Base-by-base conservation (phyloP, 371 early-diverging fungal species). In the Mortierella sp. region DNA sequence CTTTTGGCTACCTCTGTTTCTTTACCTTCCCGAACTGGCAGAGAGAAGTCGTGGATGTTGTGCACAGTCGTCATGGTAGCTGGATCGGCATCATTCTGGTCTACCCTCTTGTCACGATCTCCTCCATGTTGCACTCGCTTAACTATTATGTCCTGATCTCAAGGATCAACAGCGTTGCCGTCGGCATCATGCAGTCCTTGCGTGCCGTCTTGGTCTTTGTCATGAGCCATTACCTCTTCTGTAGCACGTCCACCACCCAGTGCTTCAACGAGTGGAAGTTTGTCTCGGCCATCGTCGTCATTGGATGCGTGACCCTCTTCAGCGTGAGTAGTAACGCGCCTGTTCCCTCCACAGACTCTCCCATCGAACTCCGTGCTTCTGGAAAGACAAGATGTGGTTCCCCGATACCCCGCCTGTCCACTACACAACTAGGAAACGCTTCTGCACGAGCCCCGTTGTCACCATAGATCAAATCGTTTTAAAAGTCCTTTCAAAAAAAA, bases 171-270 rank as follows among this genome's bases (percentile, higher is more conserved):
- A 84, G 83, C 78, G 84, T 89, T 16, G 87, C 89, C 0, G 85
- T 85, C 16, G 89, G 92, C 19, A 85, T 89, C 46, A 61, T 90
- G 52, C 88, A 90, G 78, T 89, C 88, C 0, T 56, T 90, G 19
- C 79, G 91, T 18, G 90, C 92, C 1, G 90, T 92, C 6, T 53
- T 87, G 21, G 90, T 90, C 4, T 91, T 92, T 82, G 84, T 80
- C 7, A 68, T 91, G 52, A 87, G 89, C 69, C 86, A 90, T 68
- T 59, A 81, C 7, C 80, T 89, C 70, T 93, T 84, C 74, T 91
- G 91, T 81, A 60, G 67, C 14, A 63, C 64, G 23, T 90, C 91
- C 55, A 58, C 73, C 7, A 83, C 84, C 7, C 93, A 93, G 79
- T 93, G 93, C 82, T 84, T 87, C 49, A 85, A 82, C 61, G 61